A percentile compares a stretch with the other conserved stretches of the same genome.
Evolutionary conservation across 805 yeast genomes (phyloP).

Genomic region (Candida sithepensis): DNA sequence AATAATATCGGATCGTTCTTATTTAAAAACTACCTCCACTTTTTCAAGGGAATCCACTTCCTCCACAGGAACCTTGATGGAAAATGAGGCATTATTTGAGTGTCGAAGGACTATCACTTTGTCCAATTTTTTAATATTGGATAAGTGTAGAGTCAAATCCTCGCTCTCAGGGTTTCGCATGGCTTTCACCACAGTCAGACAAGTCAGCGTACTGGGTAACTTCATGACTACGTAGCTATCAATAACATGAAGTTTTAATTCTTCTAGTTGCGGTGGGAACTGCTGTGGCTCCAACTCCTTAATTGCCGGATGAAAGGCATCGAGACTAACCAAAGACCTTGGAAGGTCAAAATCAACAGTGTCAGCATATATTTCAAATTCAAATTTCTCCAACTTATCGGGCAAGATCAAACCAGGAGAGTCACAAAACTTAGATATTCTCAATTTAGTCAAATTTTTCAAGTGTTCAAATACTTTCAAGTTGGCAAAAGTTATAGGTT

Average conservation of each 20-base stretch:
- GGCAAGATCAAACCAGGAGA: neutral
- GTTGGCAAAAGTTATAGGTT: neutral
- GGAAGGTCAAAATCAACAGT: conserved; percentile 1
- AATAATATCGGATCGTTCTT: too few relatives aligned
- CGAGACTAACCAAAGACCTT: neutral
- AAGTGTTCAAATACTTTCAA: neutral
- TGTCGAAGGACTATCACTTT: neutral
- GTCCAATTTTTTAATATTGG: neutral
- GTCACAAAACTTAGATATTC: neutral
- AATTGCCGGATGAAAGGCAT: neutral
- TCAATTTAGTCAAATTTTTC: neutral
- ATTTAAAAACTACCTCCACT: neutral
- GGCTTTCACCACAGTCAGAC: neutral
- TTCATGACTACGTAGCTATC: neutral
- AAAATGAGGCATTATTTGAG: neutral
- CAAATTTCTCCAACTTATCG: neutral
- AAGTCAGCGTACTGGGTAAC: neutral
- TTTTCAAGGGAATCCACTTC: neutral
- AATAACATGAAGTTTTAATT: neutral
- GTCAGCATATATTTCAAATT: neutral
- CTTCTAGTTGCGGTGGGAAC: neutral
- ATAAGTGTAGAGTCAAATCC: neutral
- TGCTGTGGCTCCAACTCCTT: neutral
- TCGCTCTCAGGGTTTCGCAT: neutral
- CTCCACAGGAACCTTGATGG: neutral